These are phyloP conservation scores for Podospora pseudocomata DNA, from an alignment of 495 filamentous ascomycete species.

Conservation along the genomic window DNA sequence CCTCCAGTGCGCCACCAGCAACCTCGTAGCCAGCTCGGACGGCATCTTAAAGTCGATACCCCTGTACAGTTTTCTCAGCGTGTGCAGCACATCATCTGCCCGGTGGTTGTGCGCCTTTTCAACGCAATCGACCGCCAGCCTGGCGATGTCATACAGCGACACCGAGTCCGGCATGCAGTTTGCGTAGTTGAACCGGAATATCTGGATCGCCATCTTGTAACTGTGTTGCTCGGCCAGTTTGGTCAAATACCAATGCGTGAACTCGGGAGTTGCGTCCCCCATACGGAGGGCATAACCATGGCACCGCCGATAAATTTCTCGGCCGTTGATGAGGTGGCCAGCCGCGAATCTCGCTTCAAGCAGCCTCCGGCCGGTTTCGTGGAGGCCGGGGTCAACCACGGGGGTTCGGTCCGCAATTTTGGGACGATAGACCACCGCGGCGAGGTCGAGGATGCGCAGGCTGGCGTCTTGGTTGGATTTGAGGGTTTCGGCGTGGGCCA, in stretches of 20 bases:
- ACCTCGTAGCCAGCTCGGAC: slow-evolving; percentile 33
- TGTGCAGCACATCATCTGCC: slow-evolving; percentile 26
- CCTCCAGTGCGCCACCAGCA: slow-evolving; percentile 34
- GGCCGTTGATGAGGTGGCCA: slow-evolving; percentile 13
- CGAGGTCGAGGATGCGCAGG: slow-evolving; percentile 22
- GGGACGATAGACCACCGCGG: slow-evolving; percentile 30
- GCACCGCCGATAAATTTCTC: slow-evolving; percentile 34
- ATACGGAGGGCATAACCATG: slow-evolving; percentile 11
- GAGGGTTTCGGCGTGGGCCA: slow-evolving; percentile 19
- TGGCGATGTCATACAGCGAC: slow-evolving; percentile 24
- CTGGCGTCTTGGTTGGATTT: not conserved
- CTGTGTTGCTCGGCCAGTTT: slow-evolving; percentile 26
- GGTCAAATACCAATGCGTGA: slow-evolving; percentile 30
- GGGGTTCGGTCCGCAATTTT: slow-evolving; percentile 18
- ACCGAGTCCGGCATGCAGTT: slow-evolving; percentile 23
- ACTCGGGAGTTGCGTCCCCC: slow-evolving; percentile 11
- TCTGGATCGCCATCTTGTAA: slow-evolving; percentile 31
- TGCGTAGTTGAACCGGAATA: slow-evolving; percentile 27
- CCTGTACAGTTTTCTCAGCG: slow-evolving; percentile 26
- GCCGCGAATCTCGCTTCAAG: slow-evolving; percentile 26
- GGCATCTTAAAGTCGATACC: slow-evolving; percentile 16
- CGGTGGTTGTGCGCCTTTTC: slow-evolving; percentile 25
- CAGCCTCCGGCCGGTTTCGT: slow-evolving; percentile 32
- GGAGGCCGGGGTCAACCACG: slow-evolving; percentile 13
- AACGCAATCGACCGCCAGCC: slow-evolving; percentile 30